Evolutionary conservation across 306 rosid genomes (phyloP).

Genomic region (Datisca glomerata): DNA sequence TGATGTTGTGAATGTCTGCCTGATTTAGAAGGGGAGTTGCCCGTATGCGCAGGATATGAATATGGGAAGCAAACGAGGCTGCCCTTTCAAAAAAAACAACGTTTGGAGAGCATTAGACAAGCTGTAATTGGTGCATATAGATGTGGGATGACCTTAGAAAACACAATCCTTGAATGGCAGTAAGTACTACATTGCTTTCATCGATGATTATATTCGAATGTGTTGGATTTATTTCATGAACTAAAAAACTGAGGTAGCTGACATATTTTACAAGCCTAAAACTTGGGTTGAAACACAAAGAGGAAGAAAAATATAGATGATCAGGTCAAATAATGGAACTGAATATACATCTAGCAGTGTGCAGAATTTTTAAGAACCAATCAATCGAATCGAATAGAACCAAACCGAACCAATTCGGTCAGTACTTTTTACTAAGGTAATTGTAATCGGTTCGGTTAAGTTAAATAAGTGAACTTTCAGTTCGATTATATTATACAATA

Average conservation of each 20-base stretch:
- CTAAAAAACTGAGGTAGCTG: no score
- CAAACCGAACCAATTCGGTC: no score
- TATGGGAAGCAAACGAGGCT: no score
- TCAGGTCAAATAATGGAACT: no score
- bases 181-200: conserved; percentile 4
- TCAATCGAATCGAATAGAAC: no score
- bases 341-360: neutral
- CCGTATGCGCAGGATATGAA: conserved; percentile 1
- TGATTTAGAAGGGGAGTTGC: neutral
- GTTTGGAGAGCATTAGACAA: neutral
- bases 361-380: no score
- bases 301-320: no score
- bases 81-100: neutral
- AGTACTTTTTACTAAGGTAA: no score
- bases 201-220: conserved; percentile 1
- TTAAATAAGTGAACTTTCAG: no score
- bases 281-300: neutral
- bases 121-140: neutral
- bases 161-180: conserved; percentile 2
- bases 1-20: neutral
- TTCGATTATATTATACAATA: no score
- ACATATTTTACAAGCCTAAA: neutral
- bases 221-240: neutral
- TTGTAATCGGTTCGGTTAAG: no score
- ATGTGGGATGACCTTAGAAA: conserved; percentile 7